Base-by-base conservation (phyloP, 768 basidiomycete genomes). In the Hericium erinaceus region DNA sequence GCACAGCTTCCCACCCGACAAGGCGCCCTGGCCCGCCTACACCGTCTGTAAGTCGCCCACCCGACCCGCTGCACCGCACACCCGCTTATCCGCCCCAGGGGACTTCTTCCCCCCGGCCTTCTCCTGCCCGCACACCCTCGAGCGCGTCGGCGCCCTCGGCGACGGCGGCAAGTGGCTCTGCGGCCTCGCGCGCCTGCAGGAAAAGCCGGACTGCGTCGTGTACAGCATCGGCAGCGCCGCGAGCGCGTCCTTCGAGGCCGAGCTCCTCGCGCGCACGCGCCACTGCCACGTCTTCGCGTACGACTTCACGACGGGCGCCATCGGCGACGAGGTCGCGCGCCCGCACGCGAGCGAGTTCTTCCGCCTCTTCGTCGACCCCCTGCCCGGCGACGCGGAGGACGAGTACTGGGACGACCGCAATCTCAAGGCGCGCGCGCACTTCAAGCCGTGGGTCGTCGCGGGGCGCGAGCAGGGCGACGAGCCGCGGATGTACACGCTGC, bases 101-200 rank as follows among this genome's bases (percentile, higher is more conserved):
- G 78, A 77, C 60, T 79, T 79, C 58, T 78, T 78, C 54, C 69
- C 71, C 18, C 69, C 77, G 0, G 63, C 74, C 0, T 79, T 74
- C 58, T 67, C 71, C 33, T 77, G 77, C 63, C 76, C 77, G 20
- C 75, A 77, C 58, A 69, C 74, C 54, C 52, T 71, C 12, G 71
- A 77, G 59, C 75, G 76, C 20, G 57, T 77, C 53, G 76, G 76
- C 41, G 73, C 76, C 12, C 69, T 86, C 10, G 83, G 83, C 15
- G 84, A 85, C 64, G 84, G 85, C 13, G 84, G 85, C 15, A 87
- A 86, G 69, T 86, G 82, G 81, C 74, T 83, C 13, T 86, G 85
- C 63, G 85, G 85, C 2, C 64, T 85, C 28, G 80, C 79, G 22
- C 74, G 79, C 3, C 69, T 86, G 8, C 70, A 71, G 54, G 70